Conservation (phyloP, 2,329 filamentous ascomycete genomes). For the Penicillium digitatum region DNA sequence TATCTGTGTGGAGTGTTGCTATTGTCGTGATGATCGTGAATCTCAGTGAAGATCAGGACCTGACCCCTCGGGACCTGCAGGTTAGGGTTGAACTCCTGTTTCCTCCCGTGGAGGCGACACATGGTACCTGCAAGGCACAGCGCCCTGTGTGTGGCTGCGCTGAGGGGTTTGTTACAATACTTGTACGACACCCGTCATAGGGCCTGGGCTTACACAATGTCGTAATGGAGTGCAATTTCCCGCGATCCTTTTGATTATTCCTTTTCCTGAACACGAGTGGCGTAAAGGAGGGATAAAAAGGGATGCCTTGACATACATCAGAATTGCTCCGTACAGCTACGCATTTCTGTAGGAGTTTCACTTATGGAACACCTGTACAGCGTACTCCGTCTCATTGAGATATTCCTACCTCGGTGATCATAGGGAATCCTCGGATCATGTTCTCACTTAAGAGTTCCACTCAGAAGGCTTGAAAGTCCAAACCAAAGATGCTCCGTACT, state of each 20-base stretch:
- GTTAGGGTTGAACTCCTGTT: background rate
- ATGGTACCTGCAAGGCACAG: background rate
- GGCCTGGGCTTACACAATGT: background rate
- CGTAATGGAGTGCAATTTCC: background rate
- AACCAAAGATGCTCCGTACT: too few relatives aligned
- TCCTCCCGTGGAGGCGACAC: background rate
- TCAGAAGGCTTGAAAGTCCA: too few relatives aligned
- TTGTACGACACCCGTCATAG: background rate
- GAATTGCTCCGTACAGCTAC: too few relatives aligned
- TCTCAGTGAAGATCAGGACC: constrained; percentile 1
- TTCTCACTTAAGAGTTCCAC: too few relatives aligned
- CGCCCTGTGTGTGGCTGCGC: background rate
- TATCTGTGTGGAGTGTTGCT: constrained; percentile 9
- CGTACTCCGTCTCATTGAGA: too few relatives aligned
- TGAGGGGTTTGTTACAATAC: background rate
- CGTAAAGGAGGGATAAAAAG: background rate
- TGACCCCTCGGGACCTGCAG: background rate
- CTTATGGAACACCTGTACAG: too few relatives aligned
- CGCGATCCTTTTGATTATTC: background rate
- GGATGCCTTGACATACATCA: background rate
- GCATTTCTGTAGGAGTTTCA: too few relatives aligned
- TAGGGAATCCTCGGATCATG: background rate
- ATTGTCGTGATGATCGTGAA: constrained; percentile 4
- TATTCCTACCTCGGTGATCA: too few relatives aligned
- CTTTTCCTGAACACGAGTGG: background rate